Evolutionary conservation across 2,329 filamentous ascomycete species (phyloP).

Genomic region (Monilinia polystroma): DNA sequence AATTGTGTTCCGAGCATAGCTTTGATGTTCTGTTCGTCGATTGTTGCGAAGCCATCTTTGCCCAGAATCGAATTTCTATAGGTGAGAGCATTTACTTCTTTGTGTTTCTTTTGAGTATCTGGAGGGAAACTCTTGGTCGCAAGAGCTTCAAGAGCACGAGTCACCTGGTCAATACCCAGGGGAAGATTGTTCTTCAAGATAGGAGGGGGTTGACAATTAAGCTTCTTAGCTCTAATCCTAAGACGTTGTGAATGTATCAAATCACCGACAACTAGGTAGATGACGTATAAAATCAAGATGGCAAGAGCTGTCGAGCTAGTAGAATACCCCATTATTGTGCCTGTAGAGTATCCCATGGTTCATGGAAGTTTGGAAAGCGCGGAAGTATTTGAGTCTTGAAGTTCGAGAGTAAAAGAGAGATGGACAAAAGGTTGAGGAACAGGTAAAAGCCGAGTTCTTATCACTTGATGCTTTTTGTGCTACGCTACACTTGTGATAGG

Average conservation of each 20-base stretch:
- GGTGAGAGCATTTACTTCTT: constrained; percentile 40
- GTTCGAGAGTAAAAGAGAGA: not conserved
- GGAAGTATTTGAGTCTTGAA: not conserved
- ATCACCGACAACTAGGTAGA: not conserved
- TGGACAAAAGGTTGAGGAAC: not conserved
- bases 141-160: constrained; percentile 32
- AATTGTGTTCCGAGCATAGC: constrained; percentile 54
- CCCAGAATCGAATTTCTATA: constrained; percentile 34
- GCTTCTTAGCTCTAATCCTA: constrained; percentile 31
- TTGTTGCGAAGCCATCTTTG: constrained; percentile 28
- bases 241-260: constrained; percentile 25
- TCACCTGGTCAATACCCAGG: constrained; percentile 35
- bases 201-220: constrained; percentile 35
- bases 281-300: not conserved
- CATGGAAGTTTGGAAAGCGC: not conserved
- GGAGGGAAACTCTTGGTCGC: constrained; percentile 32
- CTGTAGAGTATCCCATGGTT: constrained; percentile 4
- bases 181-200: constrained; percentile 31
- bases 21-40: constrained; percentile 51
- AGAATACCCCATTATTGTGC: not conserved
- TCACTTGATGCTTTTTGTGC: not conserved
- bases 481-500: not conserved
- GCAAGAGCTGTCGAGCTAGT: not conserved
- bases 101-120: constrained; percentile 38
- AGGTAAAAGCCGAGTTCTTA: not conserved